Base-by-base conservation (phyloP, 2,329 filamentous ascomycete species). In the Pseudocercospora musae region DNA sequence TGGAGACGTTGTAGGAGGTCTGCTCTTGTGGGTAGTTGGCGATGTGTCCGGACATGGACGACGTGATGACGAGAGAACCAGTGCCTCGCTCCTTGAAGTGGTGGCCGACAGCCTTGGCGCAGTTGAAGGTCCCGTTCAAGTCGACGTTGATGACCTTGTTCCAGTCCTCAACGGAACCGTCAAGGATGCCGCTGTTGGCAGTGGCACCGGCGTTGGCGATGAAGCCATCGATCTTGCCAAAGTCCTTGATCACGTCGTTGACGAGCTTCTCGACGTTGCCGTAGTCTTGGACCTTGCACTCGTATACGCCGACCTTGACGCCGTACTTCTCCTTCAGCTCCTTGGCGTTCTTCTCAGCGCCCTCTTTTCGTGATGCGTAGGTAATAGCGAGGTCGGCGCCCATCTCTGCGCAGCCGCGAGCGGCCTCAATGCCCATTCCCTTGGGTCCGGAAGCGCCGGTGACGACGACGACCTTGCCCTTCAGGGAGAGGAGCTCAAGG, bases 101-200 rank as follows among this genome's bases (percentile, higher is more conserved):
- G 59, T 88, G 84, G 33, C 92, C 93, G n/a, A 91, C 90, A 20
- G 91, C 91, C 80, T 94, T 91, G 25, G 92, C 91, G 66, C 91
- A 96, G 84, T 93, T 86, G 78, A 92, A 91, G 27, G 84, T 87
- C 11, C 92, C 93, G n/a, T 87, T 95, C 69, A 96, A 83, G 77
- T 97, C 96, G 72, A 94, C 88, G 71, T 89, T 85, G 76, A 96
- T 83, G 81, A 96, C 91, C 76, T 87, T 85, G 74, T 92, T 87
- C 74, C 87, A 86, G 73, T 91, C 89, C 72, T 88, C 82, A 21
- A 89, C 86, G 23, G 85, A 84, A 73, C 86, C 86, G 66, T 91
- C 89, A 54, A 91, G 80, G 72, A 91, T 82, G 62, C 88, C 89
- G 59, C 79, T 80, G 78, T 88, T 83, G 68, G 89, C 88, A 5